phyloP scores from a whole-genome alignment of 2,329 filamentous ascomycete species.

The Hawksworthiomyces lignivorus region DNA sequence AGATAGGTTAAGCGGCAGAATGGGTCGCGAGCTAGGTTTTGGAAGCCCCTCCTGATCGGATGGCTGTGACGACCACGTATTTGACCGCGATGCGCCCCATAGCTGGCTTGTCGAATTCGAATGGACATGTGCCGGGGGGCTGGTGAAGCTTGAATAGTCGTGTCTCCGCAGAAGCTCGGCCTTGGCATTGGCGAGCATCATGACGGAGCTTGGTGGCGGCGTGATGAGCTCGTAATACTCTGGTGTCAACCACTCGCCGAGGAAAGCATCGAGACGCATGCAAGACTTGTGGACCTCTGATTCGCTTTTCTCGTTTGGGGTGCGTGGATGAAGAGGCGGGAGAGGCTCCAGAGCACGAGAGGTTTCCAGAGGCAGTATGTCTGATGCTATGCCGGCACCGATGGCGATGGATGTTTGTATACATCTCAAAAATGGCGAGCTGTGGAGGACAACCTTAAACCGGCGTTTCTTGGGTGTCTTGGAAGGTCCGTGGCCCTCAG shows the following conservation, averaged over 20 bases:
- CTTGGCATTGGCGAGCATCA: slow-evolving; percentile 87
- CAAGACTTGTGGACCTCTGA: slow-evolving; percentile 44
- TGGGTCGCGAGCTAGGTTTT: neutral
- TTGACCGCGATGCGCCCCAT: slow-evolving; percentile 24
- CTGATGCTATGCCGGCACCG: slow-evolving; percentile 72
- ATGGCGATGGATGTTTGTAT: slow-evolving; percentile 88
- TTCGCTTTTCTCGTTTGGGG: neutral
- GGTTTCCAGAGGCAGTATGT: slow-evolving; percentile 25
- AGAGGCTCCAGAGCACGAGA: slow-evolving; percentile 5
- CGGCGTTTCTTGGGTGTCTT: slow-evolving; percentile 44
- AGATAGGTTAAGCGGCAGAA: slow-evolving; percentile 8
- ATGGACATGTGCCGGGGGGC: slow-evolving; percentile 23
- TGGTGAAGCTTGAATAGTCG: slow-evolving; percentile 49
- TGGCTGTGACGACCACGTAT: slow-evolving; percentile 6
- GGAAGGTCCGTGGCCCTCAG: slow-evolving; percentile 7
- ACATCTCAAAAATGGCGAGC: slow-evolving; percentile 88
- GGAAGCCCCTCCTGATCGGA: neutral
- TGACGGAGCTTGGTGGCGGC: slow-evolving; percentile 72
- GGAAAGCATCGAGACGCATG: slow-evolving; percentile 80
- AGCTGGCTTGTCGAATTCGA: slow-evolving; percentile 26
- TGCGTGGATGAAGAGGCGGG: neutral
- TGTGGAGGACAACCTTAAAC: slow-evolving; percentile 79
- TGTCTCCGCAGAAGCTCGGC: slow-evolving; percentile 73
- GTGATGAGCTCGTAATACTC: slow-evolving; percentile 92
- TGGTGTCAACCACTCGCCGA: slow-evolving; percentile 91